Conservation (phyloP, 352 stramenopile species). For the Hyphochytrium catenoides region DNA sequence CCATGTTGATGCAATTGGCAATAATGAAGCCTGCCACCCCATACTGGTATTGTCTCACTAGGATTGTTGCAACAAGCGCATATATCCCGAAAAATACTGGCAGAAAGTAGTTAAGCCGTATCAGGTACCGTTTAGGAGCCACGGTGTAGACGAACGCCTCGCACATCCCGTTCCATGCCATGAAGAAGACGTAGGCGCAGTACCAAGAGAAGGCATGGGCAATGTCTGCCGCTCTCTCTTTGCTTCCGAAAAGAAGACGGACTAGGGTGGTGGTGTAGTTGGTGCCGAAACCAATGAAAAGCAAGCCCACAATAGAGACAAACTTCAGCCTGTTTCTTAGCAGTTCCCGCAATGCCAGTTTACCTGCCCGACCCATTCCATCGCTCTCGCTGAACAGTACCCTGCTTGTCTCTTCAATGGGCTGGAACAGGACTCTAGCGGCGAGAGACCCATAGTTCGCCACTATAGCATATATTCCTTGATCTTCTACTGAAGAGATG, state of each 20-base stretch:
- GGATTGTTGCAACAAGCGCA: constrained; percentile 22
- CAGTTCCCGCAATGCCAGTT: constrained; percentile 8
- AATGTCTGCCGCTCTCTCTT: constrained; percentile 30
- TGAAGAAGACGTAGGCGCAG: constrained; percentile 82
- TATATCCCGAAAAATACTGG: constrained; percentile 51
- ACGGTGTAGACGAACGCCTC: constrained; percentile 86
- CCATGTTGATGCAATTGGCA: constrained; percentile 65
- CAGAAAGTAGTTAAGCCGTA: constrained; percentile 50
- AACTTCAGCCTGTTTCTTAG: constrained; percentile 50
- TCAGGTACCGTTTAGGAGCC: constrained; percentile 29
- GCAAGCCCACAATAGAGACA: constrained; percentile 46
- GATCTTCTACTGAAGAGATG: constrained; percentile 67
- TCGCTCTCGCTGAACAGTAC: constrained; percentile 70
- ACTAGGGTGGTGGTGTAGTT: constrained; percentile 53
- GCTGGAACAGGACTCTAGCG: constrained; percentile 80
- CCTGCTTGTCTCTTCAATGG: constrained; percentile 85
- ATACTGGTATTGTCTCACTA: constrained; percentile 28
- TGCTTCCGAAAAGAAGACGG: constrained; percentile 38
- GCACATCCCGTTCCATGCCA: constrained; percentile 83
- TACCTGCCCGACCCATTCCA: background rate
- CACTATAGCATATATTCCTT: constrained; percentile 87
- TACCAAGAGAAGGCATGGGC: constrained; percentile 33
- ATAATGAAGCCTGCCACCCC: constrained; percentile 44
- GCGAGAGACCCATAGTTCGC: constrained; percentile 83
- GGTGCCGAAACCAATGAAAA: constrained; percentile 55